Evolutionary conservation across 768 basidiomycete genomes (phyloP).

Genomic region (Amanita pseudoporphyria): DNA sequence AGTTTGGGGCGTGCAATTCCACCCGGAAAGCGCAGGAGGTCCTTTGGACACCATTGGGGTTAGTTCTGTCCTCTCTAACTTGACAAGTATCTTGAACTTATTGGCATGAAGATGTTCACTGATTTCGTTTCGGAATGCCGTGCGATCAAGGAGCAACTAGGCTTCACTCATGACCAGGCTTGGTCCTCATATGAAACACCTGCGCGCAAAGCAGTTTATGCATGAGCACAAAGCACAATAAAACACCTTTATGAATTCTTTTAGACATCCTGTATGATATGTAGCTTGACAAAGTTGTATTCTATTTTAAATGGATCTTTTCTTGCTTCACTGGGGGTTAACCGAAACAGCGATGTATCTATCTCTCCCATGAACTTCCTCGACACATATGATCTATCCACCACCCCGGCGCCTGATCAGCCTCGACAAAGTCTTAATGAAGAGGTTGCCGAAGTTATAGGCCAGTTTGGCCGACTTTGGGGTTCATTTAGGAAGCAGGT

Average conservation of each 20-base stretch:
- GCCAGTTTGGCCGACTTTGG: conserved; percentile 84
- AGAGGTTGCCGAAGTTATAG: conserved; percentile 83
- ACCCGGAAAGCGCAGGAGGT: conserved; percentile 97
- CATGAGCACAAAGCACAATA: not conserved
- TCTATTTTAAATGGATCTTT: too few relatives aligned
- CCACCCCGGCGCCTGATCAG: conserved; percentile 34
- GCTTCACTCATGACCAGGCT: conserved; percentile 10
- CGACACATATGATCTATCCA: conserved; percentile 51
- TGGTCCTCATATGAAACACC: conserved; percentile 15
- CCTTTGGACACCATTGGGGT: conserved; percentile 98
- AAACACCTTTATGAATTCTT: too few relatives aligned
- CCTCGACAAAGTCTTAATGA: conserved; percentile 62
- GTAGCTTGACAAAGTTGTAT: too few relatives aligned
- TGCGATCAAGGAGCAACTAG: conserved; percentile 34
- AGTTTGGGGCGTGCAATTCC: conserved; percentile 99
- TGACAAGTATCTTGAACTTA: not conserved
- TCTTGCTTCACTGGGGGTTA: not conserved
- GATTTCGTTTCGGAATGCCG: conserved; percentile 72
- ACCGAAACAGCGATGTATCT: not conserved
- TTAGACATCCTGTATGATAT: not conserved
- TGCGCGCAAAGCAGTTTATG: conserved; percentile 12
- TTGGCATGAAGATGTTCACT: conserved; percentile 6
- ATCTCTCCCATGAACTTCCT: conserved; percentile 55
- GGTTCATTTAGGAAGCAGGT: conserved; percentile 88
- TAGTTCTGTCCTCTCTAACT: conserved; percentile 14